Base-by-base conservation (phyloP, 2,329 filamentous ascomycete genomes). In the Pezicula rhizophila region DNA sequence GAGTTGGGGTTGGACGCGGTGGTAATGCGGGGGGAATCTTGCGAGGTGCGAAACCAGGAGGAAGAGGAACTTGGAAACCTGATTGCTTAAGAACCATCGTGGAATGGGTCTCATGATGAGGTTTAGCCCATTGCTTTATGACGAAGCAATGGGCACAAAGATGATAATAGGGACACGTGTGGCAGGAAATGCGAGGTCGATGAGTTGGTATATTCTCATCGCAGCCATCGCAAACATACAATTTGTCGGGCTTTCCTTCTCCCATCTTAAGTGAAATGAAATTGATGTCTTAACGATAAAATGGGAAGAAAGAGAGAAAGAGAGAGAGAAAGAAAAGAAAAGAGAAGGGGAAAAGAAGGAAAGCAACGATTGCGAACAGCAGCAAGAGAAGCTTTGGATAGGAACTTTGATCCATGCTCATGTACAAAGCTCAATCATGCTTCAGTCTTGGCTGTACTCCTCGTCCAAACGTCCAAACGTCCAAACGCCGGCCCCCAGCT, bases 111-210 rank as follows among this genome's bases (percentile, higher is more conserved):
- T 53, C 48, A 8, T 17, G 23, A 41, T 57, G 57, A 8, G 55
- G 50, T 33, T 26, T 45, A 8, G 17, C n/a, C 25, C 51, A 56
- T 10, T 55, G 40, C 25, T 58, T 53, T 10, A 58, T 55, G 11
- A 59, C 53, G 42, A 54, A 54, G 45, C 58, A 60, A 33, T 60
- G 58, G n/a, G 58, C 44, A 37, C 58, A 60, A 10, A 60, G 53
- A 33, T 60, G 49, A 40, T 55, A 57, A 20, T 55, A 41, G 6
- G 44, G 39, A 49, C 38, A 50, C n/a, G 31, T 40, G 18, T 47
- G 42, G 18, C 48, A 50, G 15, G 42, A 44, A 8, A 50, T 31
- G 39, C 48, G 48, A 43, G 48, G 44, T 44, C 39, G 38, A 25
- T 42, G 15, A 18, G 42, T 18, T 5, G 39, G 45, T 8, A 50